Percentiles rank a stretch among this genome's conserved stretches.
phyloP scores from a whole-genome alignment of 805 yeast genomes.

The Starmerella bombicola region DNA sequence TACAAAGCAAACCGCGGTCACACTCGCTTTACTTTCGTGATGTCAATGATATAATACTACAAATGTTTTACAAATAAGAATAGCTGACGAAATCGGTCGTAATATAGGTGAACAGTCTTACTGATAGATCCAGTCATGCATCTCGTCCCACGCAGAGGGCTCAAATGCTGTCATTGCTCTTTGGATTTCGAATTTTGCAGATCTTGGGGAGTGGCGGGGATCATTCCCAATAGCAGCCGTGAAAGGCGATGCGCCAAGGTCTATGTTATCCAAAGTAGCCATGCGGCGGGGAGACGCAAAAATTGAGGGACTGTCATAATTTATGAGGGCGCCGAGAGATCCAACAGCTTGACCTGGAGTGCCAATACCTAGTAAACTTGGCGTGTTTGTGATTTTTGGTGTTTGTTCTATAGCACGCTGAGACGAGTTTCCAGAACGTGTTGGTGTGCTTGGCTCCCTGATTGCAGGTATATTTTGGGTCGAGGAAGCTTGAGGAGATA shows the following conservation, averaged over 20 bases:
- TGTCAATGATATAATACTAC: not conserved
- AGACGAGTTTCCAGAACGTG: slow-evolving; percentile 1
- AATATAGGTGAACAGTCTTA: slow-evolving; percentile 2
- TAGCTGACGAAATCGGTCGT: not conserved
- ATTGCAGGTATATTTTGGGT: not conserved
- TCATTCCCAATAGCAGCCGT: slow-evolving; percentile 8
- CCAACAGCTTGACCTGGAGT: slow-evolving; percentile 8
- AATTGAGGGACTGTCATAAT: slow-evolving; percentile 14
- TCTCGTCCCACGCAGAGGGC: slow-evolving; percentile 22
- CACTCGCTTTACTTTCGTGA: not conserved
- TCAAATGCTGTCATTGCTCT: slow-evolving; percentile 22
- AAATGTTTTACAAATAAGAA: slow-evolving; percentile 3
- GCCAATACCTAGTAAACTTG: slow-evolving; percentile 5
- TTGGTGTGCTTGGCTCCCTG: slow-evolving; percentile 7
- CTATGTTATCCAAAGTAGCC: slow-evolving; percentile 8
- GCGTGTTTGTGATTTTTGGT: slow-evolving; percentile 2
- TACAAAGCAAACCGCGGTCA: no score
- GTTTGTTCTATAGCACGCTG: not conserved
- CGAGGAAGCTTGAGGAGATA: not conserved
- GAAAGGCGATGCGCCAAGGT: slow-evolving; percentile 12
- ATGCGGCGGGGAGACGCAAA: slow-evolving; percentile 15
- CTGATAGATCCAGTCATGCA: slow-evolving; percentile 21
- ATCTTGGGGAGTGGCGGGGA: slow-evolving; percentile 17
- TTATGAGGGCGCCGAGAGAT: slow-evolving; percentile 6
- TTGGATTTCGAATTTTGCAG: slow-evolving; percentile 17